Conservation (phyloP, 352 stramenopile species). For the Phytopythium mirpurense region DNA sequence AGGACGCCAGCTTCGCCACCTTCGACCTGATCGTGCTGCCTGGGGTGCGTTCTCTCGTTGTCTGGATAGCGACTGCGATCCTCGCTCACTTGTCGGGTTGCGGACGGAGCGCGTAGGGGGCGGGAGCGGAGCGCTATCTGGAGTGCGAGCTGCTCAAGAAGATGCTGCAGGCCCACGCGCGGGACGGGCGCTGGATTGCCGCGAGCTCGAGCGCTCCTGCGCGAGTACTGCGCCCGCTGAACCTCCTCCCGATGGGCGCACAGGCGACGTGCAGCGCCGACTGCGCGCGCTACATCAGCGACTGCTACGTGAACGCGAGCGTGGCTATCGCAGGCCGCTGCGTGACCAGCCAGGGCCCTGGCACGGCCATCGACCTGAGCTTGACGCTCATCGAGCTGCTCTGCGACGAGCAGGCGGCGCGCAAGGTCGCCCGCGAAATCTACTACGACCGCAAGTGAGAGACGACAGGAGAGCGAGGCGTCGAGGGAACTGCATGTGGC, state of each 20-base stretch:
- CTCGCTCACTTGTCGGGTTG: neutral
- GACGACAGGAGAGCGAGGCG: neutral
- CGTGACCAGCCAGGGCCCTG: conserved; percentile 58
- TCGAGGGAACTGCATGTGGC: neutral
- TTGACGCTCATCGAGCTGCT: conserved; percentile 55
- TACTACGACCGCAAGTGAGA: conserved; percentile 23
- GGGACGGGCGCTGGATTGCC: conserved; percentile 42
- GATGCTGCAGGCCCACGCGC: conserved; percentile 55
- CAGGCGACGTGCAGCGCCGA: conserved; percentile 48
- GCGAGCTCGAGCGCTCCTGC: conserved; percentile 43
- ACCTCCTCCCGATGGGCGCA: conserved; percentile 22
- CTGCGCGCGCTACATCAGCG: conserved; percentile 35
- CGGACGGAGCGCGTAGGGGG: conserved; percentile 29
- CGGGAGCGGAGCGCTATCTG: conserved; percentile 31
- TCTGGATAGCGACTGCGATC: neutral
- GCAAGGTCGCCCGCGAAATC: conserved; percentile 34
- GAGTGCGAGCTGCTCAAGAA: conserved; percentile 59
- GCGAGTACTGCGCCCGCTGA: conserved; percentile 37
- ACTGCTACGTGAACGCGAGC: conserved; percentile 39
- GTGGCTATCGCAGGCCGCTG: conserved; percentile 54
- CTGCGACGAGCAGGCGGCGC: conserved; percentile 32
- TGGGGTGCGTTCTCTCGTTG: conserved; percentile 26
- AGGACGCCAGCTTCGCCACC: conserved; percentile 52
- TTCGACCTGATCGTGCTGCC: conserved; percentile 73
- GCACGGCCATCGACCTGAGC: conserved; percentile 39